These are phyloP conservation scores for Boletus rubescentipes DNA, from an alignment of 768 basidiomycete species.

Conservation along the genomic window DNA sequence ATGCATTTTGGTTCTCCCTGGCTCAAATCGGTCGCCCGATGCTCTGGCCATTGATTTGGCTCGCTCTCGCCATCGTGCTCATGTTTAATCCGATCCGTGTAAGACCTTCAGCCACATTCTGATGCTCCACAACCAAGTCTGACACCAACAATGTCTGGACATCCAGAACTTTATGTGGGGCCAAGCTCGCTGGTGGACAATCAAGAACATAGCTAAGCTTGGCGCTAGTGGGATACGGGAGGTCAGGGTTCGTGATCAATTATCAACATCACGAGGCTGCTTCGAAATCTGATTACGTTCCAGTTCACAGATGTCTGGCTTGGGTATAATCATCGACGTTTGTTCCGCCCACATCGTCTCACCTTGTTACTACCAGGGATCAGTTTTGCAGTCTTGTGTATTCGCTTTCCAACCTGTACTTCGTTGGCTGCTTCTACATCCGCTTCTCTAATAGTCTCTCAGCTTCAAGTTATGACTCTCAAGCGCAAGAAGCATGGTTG, in stretches of 20 bases:
- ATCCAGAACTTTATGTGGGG: conserved; percentile 43
- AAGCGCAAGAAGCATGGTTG: conserved; percentile 48
- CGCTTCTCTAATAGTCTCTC: conserved; percentile 3
- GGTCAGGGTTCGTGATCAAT: conserved; percentile 61
- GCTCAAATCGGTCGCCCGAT: conserved; percentile 64
- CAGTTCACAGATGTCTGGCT: conserved; percentile 90
- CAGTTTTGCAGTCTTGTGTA: conserved; percentile 81
- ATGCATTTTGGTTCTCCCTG: conserved; percentile 86
- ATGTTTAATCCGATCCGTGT: conserved; percentile 78
- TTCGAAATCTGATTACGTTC: conserved; percentile 2
- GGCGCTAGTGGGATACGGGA: conserved; percentile 63
- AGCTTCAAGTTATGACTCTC: conserved; percentile 12
- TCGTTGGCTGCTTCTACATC: conserved; percentile 73
- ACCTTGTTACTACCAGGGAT: conserved; percentile 47
- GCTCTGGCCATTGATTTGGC: conserved; percentile 82
- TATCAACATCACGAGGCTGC: neutral
- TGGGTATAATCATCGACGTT: conserved; percentile 49
- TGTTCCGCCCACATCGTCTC: neutral
- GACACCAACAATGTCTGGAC: conserved; percentile 27
- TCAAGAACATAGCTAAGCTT: conserved; percentile 61
- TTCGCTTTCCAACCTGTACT: conserved; percentile 69
- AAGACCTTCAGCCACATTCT: neutral
- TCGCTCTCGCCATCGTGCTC: conserved; percentile 55
- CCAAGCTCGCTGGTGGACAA: conserved; percentile 69
- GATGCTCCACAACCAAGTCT: neutral